Conservation (phyloP, 164 flowering plant species). For the Tinospora cordifolia region DNA sequence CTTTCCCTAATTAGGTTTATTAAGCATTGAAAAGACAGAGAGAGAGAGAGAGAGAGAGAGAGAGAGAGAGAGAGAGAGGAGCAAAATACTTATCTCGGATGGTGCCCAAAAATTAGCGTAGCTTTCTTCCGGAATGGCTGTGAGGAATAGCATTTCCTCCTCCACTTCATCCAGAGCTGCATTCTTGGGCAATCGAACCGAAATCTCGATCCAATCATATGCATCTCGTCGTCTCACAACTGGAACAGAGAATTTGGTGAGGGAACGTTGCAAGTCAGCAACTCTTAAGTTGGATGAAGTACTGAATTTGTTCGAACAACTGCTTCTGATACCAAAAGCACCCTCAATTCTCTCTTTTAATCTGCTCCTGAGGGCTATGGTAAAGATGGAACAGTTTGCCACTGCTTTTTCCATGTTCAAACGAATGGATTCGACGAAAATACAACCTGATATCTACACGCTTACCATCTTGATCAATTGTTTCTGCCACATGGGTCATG, state of each 20-base stretch:
- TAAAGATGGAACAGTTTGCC: neutral
- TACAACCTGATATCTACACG: neutral
- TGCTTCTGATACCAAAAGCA: neutral
- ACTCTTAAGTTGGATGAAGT: neutral
- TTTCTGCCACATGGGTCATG: constrained; percentile 9
- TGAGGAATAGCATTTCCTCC: too few relatives aligned
- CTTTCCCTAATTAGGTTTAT: too few relatives aligned
- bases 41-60: neutral
- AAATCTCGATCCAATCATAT: too few relatives aligned
- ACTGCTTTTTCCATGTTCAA: neutral
- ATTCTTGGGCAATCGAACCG: too few relatives aligned
- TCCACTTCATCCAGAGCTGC: too few relatives aligned
- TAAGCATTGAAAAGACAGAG: neutral
- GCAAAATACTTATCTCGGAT: too few relatives aligned
- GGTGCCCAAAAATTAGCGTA: too few relatives aligned
- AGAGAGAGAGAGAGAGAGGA: neutral
- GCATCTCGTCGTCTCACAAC: too few relatives aligned
- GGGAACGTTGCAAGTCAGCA: neutral
- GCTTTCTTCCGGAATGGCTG: too few relatives aligned
- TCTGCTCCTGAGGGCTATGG: neutral
- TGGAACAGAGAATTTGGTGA: neutral
- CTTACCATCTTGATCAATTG: constrained; percentile 16
- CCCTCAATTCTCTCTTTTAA: constrained; percentile 2
- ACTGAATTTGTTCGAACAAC: neutral
- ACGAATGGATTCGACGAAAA: neutral